Evolutionary conservation across 192 early-diverging fungal genomes (phyloP), one percentile per base, ranked within the genome.

Genomic region (Coemansia sp.): DNA sequence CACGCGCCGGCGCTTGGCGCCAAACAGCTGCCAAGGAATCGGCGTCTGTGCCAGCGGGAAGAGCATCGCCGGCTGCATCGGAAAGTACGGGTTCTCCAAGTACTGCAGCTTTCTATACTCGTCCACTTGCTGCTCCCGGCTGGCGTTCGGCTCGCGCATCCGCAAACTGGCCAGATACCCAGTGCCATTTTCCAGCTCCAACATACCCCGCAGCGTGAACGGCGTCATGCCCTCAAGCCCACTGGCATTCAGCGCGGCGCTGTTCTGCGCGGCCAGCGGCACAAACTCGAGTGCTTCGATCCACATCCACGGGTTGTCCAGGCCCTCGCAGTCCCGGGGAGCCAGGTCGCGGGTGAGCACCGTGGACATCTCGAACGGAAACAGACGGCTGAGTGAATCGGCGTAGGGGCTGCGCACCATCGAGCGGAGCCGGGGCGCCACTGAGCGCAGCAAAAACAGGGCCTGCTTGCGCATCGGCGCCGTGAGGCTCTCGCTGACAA

Each of bases 161-260:
- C 48, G 42, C 28, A 60, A 34, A 50, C 39, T 53, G 11, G 67
- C 67, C 50, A 62, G 28, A 34, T 69, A 62, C 14, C 59, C 60
- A 0, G 27, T 35, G 5, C 22, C 39, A 22, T 45, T 53, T 31
- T 74, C 70, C 25, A 62, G 59, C 59, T 67, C 64, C 22, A 75
- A 25, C 20, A 48, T 60, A 0, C 71, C 71, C 12, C 71, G 71
- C 45, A 75, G 21, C n/a, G 73, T 68, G 39, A 69, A 76, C 15
- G 73, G 73, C 9, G 66, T 76, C 55, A 76, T 68, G 31, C 73
- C 67, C 45, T 76, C 67, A 19, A 76, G 48, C 15, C 73, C 73
- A 15, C 26, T 42, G 19, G 19, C 42, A 4, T 23, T 42, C 0
- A 50, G 20, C 2, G 66, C 36, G n/a, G 53, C 32, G 39, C 31